Conservation (phyloP, 768 basidiomycete species). For the Agrocybe pediades region DNA sequence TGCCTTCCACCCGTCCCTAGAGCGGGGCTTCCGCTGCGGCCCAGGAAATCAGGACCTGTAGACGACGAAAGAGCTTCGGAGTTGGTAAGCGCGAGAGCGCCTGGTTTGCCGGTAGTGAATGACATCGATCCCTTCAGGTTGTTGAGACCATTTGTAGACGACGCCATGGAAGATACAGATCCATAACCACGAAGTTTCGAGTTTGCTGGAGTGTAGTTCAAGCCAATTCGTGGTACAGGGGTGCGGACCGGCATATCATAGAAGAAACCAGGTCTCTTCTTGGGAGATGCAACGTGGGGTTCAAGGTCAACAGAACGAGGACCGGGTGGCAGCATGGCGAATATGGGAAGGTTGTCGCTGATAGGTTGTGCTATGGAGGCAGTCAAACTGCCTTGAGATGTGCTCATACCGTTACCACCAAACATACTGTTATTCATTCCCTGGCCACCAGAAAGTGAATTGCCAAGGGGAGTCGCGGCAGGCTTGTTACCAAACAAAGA, state of each 20-base stretch:
- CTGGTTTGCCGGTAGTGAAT: constrained; percentile 56
- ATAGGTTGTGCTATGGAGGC: constrained; percentile 91
- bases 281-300: constrained; percentile 43
- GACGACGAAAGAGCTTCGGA: constrained; percentile 46
- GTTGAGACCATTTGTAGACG: constrained; percentile 24
- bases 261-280: constrained; percentile 79
- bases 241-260: constrained; percentile 77
- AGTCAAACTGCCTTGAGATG: constrained; percentile 64
- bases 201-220: constrained; percentile 67
- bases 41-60: constrained; percentile 60
- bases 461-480: constrained; percentile 44
- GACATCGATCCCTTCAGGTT: constrained; percentile 41
- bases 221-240: constrained; percentile 62
- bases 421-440: constrained; percentile 16
- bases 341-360: constrained; percentile 69
- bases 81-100: constrained; percentile 54
- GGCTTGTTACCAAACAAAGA: constrained; percentile 53
- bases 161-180: constrained; percentile 44
- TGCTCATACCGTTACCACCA: constrained; percentile 37
- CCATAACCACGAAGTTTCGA: constrained; percentile 77
- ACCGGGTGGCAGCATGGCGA: constrained; percentile 72
- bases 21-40: constrained; percentile 59
- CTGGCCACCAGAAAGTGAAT: constrained; percentile 23
- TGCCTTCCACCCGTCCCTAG: constrained; percentile 70
- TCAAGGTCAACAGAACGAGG: constrained; percentile 66